Evolutionary conservation across 768 basidiomycete species (phyloP), one percentile per base, ranked within the genome.

Genomic region (Panaeolus cyanescens): DNA sequence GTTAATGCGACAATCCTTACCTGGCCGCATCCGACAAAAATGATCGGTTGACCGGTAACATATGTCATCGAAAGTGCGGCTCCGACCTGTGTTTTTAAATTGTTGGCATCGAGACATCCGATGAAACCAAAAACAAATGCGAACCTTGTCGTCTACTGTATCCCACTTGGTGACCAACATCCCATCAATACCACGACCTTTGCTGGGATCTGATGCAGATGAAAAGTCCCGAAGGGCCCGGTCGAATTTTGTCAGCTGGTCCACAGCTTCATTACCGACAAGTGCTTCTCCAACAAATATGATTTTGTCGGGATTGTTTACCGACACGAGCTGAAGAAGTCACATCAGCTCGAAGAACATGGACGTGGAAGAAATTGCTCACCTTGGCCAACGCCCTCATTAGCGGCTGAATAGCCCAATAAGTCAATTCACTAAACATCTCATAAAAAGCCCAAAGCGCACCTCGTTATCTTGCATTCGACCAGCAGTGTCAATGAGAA

Each of bases 391-490:
- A 81, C 2, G 97, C 96, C 17, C 95, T 87, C 97, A 99, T 99
- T 64, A 99, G 77, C 1, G 97, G 97, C 90, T 94, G 54, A 32
- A 55, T 50, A 45, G 58, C 42, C 55, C 53, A 40, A 59, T 37
- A 32, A 32, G 61, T 30, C 56, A 69, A 53, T 42, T 58, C 9
- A 54, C 53, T 56, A 39, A 25, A 19, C 34, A 22, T 5, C 13
- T 32, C 32, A 50, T 33, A 58, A 58, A 28, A 45, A 17, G 59
- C 32, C 59, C 15, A 54, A 33, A 28, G 53, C 82, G 32, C 68
- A 92, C 92, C 85, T 99, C 97, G 72, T 99, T 99, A 74, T 99
- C 97, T 74, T 99, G 97, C 97, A 99, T 99, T 58, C 96, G 85
- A 1, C 97, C 97, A 19, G 97, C 97, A 1, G 97, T 99, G 72